Evolutionary conservation across 75 land plant species (phyloP).

Genomic region (Gnetum montanum): DNA sequence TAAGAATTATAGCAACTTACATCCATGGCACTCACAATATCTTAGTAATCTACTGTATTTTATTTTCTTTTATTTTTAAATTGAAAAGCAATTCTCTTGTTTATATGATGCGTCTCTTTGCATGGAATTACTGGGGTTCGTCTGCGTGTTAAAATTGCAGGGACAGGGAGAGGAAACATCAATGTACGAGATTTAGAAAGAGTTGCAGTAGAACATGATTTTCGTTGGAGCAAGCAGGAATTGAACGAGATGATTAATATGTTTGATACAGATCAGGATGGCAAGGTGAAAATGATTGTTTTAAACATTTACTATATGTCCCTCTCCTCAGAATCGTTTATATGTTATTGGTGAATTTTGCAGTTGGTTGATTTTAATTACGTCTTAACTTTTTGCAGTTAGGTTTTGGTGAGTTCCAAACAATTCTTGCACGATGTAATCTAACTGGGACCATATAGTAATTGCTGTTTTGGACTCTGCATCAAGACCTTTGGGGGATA

Average conservation of each 20-base stretch:
- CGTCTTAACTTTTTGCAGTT: slow-evolving; percentile 29
- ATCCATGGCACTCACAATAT: too few species aligned
- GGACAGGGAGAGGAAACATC: slow-evolving; percentile 46
- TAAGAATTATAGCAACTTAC: too few species aligned
- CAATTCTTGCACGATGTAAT: slow-evolving; percentile 42
- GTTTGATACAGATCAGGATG: slow-evolving; percentile 55
- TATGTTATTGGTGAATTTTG: neutral
- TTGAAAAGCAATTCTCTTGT: too few species aligned
- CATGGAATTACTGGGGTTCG: neutral
- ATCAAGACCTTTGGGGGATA: too few species aligned
- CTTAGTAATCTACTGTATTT: too few species aligned
- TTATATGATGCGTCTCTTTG: slow-evolving; percentile 1
- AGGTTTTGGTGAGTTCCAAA: slow-evolving; percentile 47
- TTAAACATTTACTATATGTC: too few species aligned
- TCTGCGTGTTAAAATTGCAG: slow-evolving; percentile 18
- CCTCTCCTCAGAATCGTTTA: neutral
- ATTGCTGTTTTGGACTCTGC: too few species aligned
- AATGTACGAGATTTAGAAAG: slow-evolving; percentile 37
- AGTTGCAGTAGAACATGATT: slow-evolving; percentile 58
- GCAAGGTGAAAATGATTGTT: slow-evolving; percentile 36
- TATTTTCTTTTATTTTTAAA: too few species aligned
- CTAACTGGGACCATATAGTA: slow-evolving; percentile 10
- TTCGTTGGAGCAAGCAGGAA: slow-evolving; percentile 61
- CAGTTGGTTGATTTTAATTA: neutral
- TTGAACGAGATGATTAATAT: slow-evolving; percentile 51